Conservation (phyloP, 2,329 filamentous ascomycete species). For the Madurella mycetomatis region DNA sequence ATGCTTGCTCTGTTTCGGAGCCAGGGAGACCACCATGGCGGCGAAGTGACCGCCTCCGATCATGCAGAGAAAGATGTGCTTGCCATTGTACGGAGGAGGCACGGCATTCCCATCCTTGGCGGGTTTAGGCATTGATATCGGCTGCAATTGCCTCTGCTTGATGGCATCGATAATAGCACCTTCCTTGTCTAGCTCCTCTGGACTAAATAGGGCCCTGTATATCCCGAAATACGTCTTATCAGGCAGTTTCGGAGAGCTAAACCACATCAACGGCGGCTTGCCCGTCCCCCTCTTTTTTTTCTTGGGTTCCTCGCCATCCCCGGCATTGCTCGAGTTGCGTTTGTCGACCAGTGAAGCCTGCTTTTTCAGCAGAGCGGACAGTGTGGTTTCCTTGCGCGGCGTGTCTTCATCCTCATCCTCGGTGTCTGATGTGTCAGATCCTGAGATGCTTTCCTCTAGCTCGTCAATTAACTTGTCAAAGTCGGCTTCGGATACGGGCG, state of each 20-base stretch:
- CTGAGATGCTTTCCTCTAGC: constrained; percentile 87
- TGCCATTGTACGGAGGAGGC: constrained; percentile 58
- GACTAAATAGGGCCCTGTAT: constrained; percentile 76
- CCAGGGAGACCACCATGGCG: constrained; percentile 87
- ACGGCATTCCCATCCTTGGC: constrained; percentile 55
- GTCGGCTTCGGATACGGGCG: constrained; percentile 69
- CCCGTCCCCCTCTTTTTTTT: constrained; percentile 52
- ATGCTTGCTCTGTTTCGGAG: constrained; percentile 71
- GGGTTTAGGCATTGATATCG: constrained; percentile 50
- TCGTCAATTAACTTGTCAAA: constrained; percentile 84
- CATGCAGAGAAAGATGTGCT: constrained; percentile 96
- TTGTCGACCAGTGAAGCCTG: constrained; percentile 68
- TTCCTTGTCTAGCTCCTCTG: constrained; percentile 63
- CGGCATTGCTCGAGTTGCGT: constrained; percentile 33
- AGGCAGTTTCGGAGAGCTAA: constrained; percentile 70
- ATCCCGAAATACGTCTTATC: constrained; percentile 77
- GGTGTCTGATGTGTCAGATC: constrained; percentile 70
- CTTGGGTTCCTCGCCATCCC: constrained; percentile 42
- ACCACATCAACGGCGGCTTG: constrained; percentile 79
- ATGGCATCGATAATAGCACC: constrained; percentile 62
- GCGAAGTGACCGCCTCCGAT: constrained; percentile 97
- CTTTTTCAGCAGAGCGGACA: constrained; percentile 74
- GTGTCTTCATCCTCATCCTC: constrained; percentile 59
- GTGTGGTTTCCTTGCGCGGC: constrained; percentile 59
- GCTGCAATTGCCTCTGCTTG: constrained; percentile 70